phyloP scores from a whole-genome alignment of 176 grass and related monocot genomes.

The Oropetium thomaeum region DNA sequence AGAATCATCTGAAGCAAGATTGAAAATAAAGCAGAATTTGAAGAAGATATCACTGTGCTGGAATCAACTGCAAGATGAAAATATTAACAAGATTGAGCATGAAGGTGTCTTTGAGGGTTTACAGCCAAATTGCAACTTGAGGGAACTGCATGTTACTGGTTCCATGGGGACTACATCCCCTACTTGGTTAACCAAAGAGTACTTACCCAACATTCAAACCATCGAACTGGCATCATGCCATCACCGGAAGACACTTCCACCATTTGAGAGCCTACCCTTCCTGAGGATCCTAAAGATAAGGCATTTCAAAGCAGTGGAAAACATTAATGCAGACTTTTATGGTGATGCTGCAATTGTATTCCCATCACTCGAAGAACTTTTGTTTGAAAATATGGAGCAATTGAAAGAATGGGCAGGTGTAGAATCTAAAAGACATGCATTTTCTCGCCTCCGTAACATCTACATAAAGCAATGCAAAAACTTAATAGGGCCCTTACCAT shows the following conservation, averaged over 20 bases:
- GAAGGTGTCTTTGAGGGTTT: constrained; percentile 31
- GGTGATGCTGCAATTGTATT: constrained; percentile 10
- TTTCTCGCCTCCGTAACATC: neutral
- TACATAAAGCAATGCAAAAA: neutral
- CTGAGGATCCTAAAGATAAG: constrained; percentile 33
- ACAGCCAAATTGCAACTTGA: constrained; percentile 37
- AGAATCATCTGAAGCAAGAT: constrained; percentile 4
- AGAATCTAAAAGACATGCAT: neutral
- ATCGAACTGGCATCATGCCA: constrained; percentile 28
- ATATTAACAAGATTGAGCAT: neutral
- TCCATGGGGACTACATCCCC: constrained; percentile 37
- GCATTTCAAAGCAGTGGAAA: constrained; percentile 4
- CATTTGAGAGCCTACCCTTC: constrained; percentile 37
- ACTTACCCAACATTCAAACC: constrained; percentile 14
- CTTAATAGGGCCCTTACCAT: constrained; percentile 6
- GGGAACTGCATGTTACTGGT: constrained; percentile 4
- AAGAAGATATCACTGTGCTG: constrained; percentile 28
- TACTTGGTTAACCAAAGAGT: constrained; percentile 14
- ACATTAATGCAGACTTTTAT: constrained; percentile 33
- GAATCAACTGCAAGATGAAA: neutral
- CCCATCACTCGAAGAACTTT: constrained; percentile 33
- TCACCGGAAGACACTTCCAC: constrained; percentile 16
- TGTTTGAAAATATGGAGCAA: constrained; percentile 22
- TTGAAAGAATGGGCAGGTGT: constrained; percentile 19
- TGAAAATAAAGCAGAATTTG: constrained; percentile 33